These are phyloP conservation scores for Blastocystis sp. DNA, from an alignment of 352 stramenopile genomes.

Conservation along the genomic window DNA sequence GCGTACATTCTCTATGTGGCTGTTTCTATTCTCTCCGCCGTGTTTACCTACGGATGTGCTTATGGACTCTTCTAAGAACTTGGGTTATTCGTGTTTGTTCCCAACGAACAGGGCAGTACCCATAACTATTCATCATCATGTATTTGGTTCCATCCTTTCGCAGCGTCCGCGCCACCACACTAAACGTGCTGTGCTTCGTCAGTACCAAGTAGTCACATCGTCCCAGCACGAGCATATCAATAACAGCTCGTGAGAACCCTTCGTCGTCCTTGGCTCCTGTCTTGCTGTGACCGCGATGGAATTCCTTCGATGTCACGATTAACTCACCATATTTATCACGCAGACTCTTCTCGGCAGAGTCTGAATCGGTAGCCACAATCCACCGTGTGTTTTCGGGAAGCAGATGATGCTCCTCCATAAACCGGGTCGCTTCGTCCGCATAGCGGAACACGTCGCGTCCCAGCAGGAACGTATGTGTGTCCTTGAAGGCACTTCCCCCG, in stretches of 20 bases:
- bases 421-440: neutral
- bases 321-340: conserved; percentile 9
- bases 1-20: neutral
- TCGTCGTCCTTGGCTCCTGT: neutral
- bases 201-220: conserved; percentile 1
- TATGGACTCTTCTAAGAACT: neutral
- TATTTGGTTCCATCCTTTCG: neutral
- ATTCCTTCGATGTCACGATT: neutral
- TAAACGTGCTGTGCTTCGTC: conserved; percentile 28
- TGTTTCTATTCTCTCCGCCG: neutral
- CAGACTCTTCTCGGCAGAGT: neutral
- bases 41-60: conserved; percentile 13
- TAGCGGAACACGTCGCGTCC: neutral
- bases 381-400: neutral
- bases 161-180: neutral
- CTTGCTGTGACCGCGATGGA: conserved; percentile 8
- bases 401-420: neutral
- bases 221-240: neutral
- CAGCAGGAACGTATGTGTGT: conserved; percentile 5
- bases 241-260: conserved; percentile 8
- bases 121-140: neutral
- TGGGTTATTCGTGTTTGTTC: neutral
- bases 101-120: neutral
- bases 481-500: neutral
- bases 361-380: neutral